Conservation (phyloP, 768 basidiomycete species). For the Amanita pseudoporphyria region DNA sequence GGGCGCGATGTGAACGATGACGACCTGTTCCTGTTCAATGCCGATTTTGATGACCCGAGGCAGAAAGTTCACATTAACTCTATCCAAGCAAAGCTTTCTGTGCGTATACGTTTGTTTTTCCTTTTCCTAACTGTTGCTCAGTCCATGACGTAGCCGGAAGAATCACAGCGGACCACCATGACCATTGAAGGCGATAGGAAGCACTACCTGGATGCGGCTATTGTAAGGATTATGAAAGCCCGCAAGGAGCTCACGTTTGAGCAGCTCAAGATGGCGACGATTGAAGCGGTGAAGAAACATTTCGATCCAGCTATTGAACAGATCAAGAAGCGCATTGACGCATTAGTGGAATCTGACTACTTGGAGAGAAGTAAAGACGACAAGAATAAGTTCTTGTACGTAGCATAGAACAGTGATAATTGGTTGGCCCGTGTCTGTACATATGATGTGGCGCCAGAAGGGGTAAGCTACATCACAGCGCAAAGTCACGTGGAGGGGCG, state of each 20-base stretch:
- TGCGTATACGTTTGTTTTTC: slow-evolving; percentile 18
- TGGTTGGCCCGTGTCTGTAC: no score
- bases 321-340: slow-evolving; percentile 81
- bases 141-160: slow-evolving; percentile 56
- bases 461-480: neutral
- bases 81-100: slow-evolving; percentile 89
- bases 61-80: slow-evolving; percentile 88
- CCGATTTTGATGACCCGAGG: slow-evolving; percentile 69
- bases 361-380: slow-evolving; percentile 68
- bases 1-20: slow-evolving; percentile 69
- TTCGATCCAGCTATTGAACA: slow-evolving; percentile 77
- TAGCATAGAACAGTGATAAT: slow-evolving; percentile 39
- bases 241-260: slow-evolving; percentile 77
- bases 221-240: slow-evolving; percentile 95
- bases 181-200: slow-evolving; percentile 84
- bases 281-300: slow-evolving; percentile 80
- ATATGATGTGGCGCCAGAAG: neutral
- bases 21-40: slow-evolving; percentile 79
- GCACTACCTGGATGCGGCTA: slow-evolving; percentile 83
- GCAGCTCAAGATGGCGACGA: slow-evolving; percentile 71
- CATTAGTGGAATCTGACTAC: slow-evolving; percentile 82
- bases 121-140: neutral
- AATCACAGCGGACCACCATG: slow-evolving; percentile 71
- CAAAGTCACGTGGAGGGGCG: neutral
- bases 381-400: slow-evolving; percentile 65